Base-by-base conservation (phyloP, 2,329 filamentous ascomycete genomes). In the Hortaea werneckii region DNA sequence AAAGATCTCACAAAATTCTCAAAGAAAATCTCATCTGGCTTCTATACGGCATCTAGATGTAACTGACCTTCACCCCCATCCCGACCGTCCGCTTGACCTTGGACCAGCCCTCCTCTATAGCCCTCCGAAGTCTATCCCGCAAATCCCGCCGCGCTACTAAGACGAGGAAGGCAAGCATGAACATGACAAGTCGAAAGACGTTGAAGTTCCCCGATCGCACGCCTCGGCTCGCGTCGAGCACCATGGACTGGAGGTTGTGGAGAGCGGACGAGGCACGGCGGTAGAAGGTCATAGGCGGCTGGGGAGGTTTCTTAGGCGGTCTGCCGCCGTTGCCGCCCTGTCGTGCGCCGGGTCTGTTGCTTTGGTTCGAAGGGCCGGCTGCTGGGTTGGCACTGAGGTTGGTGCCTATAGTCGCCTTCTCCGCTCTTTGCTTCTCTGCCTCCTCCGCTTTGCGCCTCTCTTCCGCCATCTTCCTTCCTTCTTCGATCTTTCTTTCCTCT, bases 51-150 rank as follows among this genome's bases (percentile, higher is more conserved):
- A 2, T 35, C 32, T 35, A 41, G 20, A 98, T 94, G 69, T 96
- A 96, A 64, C 85, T 94, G 59, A 96, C 89, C 71, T 95, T 96
- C 52, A 94, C 85, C 2, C 90, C 92, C 90, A 96, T 96, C 1
- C 89, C 89, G 4, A 90, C 82, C 0, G 92, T 96, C 40, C 80
- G 76, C 62, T 78, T 80, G 37, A 95, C 70, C 69, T 94, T 95
- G 45, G 78, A 77, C 87, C 87, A 94, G 7, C 80, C 80, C 28
- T 76, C 72, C 35, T 76, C 77, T 38, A 94, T 61, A 34, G 88
- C 71, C 45, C 81, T 75, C 61, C 80, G 76, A 32, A 95, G 65
- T 53, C 84, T 77, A 54, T 94, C 81, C 37, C 89, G 78, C 10
- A 94, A 71, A 59, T 84, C 83, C 57, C 78, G 76, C 57, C 85